Percentiles rank a stretch among this genome's conserved stretches.
Conservation (phyloP, 345 rosid genomes). For the Gossypium longicalyx region DNA sequence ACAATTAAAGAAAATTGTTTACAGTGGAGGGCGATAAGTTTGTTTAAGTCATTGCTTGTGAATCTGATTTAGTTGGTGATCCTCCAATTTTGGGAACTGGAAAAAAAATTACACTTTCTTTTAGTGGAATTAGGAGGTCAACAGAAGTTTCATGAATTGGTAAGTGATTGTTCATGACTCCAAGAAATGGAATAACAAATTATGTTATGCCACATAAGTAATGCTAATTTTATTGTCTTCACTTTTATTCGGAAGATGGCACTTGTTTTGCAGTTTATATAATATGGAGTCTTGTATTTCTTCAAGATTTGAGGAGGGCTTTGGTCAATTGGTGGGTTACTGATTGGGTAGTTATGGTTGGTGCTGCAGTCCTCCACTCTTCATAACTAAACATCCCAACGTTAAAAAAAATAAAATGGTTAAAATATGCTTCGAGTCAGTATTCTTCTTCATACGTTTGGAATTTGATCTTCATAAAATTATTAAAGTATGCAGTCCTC, state of each 20-base stretch:
- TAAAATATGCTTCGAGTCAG: too few species aligned
- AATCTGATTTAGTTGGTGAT: background rate
- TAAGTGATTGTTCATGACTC: background rate
- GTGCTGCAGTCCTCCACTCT: background rate
- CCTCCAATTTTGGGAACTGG: background rate
- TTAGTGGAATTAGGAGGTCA: background rate
- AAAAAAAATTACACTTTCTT: background rate
- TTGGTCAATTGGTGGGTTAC: background rate
- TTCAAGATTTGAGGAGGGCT: background rate
- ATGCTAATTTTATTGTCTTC: background rate
- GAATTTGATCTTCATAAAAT: too few species aligned
- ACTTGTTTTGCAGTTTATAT: too few species aligned
- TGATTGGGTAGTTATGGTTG: background rate
- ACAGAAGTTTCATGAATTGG: background rate
- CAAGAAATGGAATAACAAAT: background rate
- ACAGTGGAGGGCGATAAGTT: constrained; percentile 18
- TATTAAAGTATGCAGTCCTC: too few species aligned
- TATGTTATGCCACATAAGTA: background rate
- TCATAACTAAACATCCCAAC: too few species aligned
- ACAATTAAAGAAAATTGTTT: constrained; percentile 51
- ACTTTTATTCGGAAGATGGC: background rate
- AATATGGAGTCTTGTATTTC: background rate
- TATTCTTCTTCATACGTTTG: too few species aligned
- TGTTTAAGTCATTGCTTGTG: background rate
- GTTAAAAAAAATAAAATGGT: background rate